Conservation (phyloP, 129 eudicot genomes). For the Lactuca sativa region DNA sequence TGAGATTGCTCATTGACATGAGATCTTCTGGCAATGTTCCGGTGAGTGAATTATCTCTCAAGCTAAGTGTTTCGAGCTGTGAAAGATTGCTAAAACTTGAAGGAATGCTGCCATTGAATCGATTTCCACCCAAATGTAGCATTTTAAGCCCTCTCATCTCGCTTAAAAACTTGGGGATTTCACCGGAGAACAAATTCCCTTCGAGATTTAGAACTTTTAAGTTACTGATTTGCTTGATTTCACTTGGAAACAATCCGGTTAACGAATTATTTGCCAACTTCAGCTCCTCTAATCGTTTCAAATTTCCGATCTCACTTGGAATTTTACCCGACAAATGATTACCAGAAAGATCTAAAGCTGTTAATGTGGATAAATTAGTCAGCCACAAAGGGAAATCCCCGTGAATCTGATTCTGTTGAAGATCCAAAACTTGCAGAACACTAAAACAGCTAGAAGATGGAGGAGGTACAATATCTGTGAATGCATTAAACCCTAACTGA, state of each 20-base stretch:
- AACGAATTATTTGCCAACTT: constrained; percentile 67
- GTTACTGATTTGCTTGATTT: constrained; percentile 36
- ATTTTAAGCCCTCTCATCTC: constrained; percentile 43
- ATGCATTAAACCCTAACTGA: constrained; percentile 67
- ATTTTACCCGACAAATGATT: constrained; percentile 55
- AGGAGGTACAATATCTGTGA: constrained; percentile 40
- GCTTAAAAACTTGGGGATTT: constrained; percentile 54
- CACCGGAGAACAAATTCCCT: constrained; percentile 62
- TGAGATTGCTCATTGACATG: constrained; percentile 52
- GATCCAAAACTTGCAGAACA: constrained; percentile 54
- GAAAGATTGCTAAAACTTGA: constrained; percentile 43
- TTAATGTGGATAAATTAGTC: constrained; percentile 44
- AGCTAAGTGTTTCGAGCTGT: constrained; percentile 44
- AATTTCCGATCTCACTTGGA: constrained; percentile 51
- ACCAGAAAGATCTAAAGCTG: constrained; percentile 64
- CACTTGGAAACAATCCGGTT: constrained; percentile 57
- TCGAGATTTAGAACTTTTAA: constrained; percentile 64
- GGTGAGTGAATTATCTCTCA: constrained; percentile 59
- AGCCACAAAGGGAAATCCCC: constrained; percentile 61
- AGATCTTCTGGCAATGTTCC: constrained; percentile 63
- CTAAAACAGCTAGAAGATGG: constrained; percentile 37
- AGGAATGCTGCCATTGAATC: constrained; percentile 61
- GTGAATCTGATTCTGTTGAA: constrained; percentile 56
- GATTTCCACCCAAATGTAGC: constrained; percentile 65
- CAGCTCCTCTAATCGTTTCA: constrained; percentile 55